These are phyloP conservation scores for Sungouiozyma ichnusensis DNA, from an alignment of 805 yeast species.

Conservation along the genomic window DNA sequence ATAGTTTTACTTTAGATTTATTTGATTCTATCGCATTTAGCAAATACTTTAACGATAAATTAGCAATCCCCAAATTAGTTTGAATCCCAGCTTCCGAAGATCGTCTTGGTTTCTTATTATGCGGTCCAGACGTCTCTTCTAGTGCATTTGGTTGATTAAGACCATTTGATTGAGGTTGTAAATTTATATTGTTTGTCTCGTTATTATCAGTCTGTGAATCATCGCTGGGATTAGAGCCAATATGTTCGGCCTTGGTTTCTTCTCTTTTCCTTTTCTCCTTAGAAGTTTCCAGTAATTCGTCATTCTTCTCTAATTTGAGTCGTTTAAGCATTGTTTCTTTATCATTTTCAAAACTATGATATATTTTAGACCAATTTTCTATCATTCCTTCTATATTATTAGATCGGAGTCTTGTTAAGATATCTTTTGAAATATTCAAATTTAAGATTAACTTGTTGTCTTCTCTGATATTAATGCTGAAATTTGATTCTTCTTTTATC, in stretches of 20 bases:
- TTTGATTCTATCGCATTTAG: slow-evolving; percentile 67
- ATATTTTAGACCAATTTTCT: slow-evolving; percentile 58
- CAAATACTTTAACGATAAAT: slow-evolving; percentile 68
- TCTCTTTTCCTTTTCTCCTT: slow-evolving; percentile 18
- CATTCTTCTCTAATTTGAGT: slow-evolving; percentile 69
- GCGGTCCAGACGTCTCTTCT: slow-evolving; percentile 3
- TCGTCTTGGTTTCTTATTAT: slow-evolving; percentile 20
- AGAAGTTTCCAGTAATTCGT: slow-evolving; percentile 43
- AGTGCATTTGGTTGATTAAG: slow-evolving; percentile 18
- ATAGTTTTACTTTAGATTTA: slow-evolving; percentile 61
- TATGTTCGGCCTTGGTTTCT: slow-evolving; percentile 12
- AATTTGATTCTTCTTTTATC: slow-evolving; percentile 1
- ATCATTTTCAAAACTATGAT: slow-evolving; percentile 70
- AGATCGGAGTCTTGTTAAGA: slow-evolving; percentile 24
- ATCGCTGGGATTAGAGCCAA: slow-evolving; percentile 5
- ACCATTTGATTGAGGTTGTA: slow-evolving; percentile 23
- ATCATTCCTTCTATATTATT: slow-evolving; percentile 32
- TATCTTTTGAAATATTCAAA: slow-evolving; percentile 29
- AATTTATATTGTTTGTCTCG: slow-evolving; percentile 9
- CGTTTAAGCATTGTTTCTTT: slow-evolving; percentile 64
- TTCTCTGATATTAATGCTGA: slow-evolving; percentile 4
- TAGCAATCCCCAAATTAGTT: slow-evolving; percentile 60
- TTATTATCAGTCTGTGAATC: background rate
- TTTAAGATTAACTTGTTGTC: slow-evolving; percentile 22
- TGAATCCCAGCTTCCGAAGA: slow-evolving; percentile 22